Conservation (phyloP, 2,329 filamentous ascomycete species). For the Mycosphaerelloides madeirae region DNA sequence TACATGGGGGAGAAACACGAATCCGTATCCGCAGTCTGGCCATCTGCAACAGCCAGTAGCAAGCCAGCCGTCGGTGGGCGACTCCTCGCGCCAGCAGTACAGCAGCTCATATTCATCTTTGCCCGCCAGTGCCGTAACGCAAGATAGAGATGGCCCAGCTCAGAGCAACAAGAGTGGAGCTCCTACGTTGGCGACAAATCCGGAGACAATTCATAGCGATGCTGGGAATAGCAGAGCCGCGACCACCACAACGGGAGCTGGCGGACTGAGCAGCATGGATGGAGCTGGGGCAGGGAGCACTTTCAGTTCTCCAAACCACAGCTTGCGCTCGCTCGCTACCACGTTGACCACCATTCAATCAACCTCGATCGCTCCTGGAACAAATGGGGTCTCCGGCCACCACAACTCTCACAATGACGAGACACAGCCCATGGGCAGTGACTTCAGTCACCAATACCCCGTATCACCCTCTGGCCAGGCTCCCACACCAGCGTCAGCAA, state of each 20-base stretch:
- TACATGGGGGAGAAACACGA: slow-evolving; percentile 67
- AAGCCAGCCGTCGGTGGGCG: slow-evolving; percentile 30
- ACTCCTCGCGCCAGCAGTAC: slow-evolving; percentile 13
- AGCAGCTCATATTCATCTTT: slow-evolving; percentile 48
- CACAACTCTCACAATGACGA: slow-evolving; percentile 34
- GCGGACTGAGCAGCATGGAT: slow-evolving; percentile 54
- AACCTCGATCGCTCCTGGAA: slow-evolving; percentile 44
- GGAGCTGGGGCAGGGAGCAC: slow-evolving; percentile 64
- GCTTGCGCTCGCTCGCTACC: slow-evolving; percentile 73
- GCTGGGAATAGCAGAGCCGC: slow-evolving; percentile 74
- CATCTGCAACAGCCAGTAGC: slow-evolving; percentile 48
- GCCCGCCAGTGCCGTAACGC: slow-evolving; percentile 46
- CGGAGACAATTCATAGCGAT: slow-evolving; percentile 69
- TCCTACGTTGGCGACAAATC: slow-evolving; percentile 78
- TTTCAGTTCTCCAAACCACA: slow-evolving; percentile 78
- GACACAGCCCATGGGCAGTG: slow-evolving; percentile 34
- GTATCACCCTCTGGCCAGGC: slow-evolving; percentile 45
- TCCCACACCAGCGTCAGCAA: slow-evolving; percentile 62
- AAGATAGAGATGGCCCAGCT: slow-evolving; percentile 53
- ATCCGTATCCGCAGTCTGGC: slow-evolving; percentile 85
- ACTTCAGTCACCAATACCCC: slow-evolving; percentile 57
- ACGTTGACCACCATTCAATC: slow-evolving; percentile 84
- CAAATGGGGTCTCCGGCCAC: slow-evolving; percentile 29
- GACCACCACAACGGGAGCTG: slow-evolving; percentile 65
- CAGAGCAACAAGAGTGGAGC: slow-evolving; percentile 68